A percentile compares a stretch with the other conserved stretches of the same genome.
phyloP scores from a whole-genome alignment of 805 yeast genomes.

The Ogataea degrootiae region DNA sequence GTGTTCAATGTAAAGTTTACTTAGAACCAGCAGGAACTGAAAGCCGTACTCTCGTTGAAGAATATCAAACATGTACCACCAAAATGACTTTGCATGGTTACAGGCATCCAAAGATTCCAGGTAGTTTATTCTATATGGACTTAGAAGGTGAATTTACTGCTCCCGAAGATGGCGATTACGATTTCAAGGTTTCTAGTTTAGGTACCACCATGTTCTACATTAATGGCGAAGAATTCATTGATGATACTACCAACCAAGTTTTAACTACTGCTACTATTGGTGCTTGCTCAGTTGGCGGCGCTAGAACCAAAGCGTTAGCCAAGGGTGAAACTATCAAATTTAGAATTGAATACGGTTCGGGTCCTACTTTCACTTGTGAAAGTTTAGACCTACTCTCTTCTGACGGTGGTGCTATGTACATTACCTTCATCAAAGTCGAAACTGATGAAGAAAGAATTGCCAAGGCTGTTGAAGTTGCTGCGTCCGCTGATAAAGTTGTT shows the following conservation, averaged over 20 bases:
- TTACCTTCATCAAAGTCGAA: constrained; percentile 9
- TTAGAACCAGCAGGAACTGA: constrained; percentile 14
- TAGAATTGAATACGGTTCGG: constrained; percentile 48
- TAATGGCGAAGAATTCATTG: constrained; percentile 49
- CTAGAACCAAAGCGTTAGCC: constrained; percentile 33
- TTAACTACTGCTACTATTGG: constrained; percentile 49
- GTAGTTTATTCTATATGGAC: constrained; percentile 36
- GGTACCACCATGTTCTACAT: constrained; percentile 56
- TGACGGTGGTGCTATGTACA: constrained; percentile 19
- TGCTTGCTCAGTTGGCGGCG: constrained; percentile 50
- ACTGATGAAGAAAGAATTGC: constrained; percentile 12
- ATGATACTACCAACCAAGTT: constrained; percentile 49
- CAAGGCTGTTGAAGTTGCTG: constrained; percentile 32
- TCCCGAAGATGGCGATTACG: constrained; percentile 43
- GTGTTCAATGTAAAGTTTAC: constrained; percentile 23
- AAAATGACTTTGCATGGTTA: constrained; percentile 23
- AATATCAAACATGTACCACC: constrained; percentile 10
- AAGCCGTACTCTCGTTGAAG: constrained; percentile 21
- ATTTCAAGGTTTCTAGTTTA: constrained; percentile 45
- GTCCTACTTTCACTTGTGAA: constrained; percentile 29
- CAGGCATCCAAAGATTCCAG: constrained; percentile 16
- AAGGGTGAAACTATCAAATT: constrained; percentile 43
- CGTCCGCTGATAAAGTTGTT: constrained; percentile 32
- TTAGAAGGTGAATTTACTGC: constrained; percentile 42
- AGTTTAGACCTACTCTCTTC: constrained; percentile 4